Evolutionary conservation across 768 basidiomycete genomes (phyloP), one percentile per base, ranked within the genome.

Genomic region (Boletales sp.): DNA sequence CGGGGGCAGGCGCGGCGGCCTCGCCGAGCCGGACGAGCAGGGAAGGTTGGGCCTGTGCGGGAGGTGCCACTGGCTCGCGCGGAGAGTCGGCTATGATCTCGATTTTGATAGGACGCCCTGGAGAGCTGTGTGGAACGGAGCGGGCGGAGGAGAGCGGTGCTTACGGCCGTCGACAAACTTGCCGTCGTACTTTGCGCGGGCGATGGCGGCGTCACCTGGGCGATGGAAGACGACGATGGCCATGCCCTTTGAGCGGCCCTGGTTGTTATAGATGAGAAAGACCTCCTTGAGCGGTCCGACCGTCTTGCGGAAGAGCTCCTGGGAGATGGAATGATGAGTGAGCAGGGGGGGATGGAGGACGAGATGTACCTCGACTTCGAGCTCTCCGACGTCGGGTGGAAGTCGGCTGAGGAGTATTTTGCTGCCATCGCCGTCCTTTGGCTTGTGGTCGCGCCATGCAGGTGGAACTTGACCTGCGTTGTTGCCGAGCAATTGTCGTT

Each of bases 191-290:
- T 86, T 89, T 21, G 72, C 62, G 35, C 79, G 77, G 9, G 88
- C 88, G 36, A 79, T 54, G 2, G 63, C 69, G 8, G 88, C 88
- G 66, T 88, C 85, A 1, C 74, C 81, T 8, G 77, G 53, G 30
- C 83, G 77, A 56, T 82, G 76, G 59, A 90, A 90, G 0, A 72
- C 59, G 3, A 90, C 84, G 13, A 90, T 66, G 2, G 88, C 87
- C 87, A 90, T 89, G 17, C 88, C 88, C 60, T 87, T 89, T 40
- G 87, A 86, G 47, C 74, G 76, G 0, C 82, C 87, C 58, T 87
- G 82, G 3, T 79, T 81, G 64, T 90, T 90, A 71, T 86, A 85
- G 15, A 89, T 76, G 58, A 90, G 59, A 53, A 90, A 86, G 24
- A 72, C 74, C 36, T 89, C 86, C 61, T 76, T 82, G 51, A 89